Percentiles rank a stretch among this genome's conserved stretches.
Conservation (phyloP, 768 basidiomycete species). For the Tricholoma matsutake region DNA sequence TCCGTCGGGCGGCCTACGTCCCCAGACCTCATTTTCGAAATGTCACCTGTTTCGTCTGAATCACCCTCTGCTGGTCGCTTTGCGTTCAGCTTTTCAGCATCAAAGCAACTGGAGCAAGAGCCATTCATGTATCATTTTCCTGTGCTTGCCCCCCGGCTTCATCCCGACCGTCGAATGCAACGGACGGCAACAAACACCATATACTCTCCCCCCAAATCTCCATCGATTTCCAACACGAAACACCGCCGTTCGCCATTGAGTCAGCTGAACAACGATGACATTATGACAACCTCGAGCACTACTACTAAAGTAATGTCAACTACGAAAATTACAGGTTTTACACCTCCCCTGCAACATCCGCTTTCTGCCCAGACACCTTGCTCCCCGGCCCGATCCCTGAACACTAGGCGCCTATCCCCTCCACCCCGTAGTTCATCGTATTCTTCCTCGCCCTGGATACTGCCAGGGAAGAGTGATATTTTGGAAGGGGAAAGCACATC, state of each 20-base stretch:
- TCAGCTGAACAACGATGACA: slow-evolving; percentile 2
- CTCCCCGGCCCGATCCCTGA: slow-evolving; percentile 15
- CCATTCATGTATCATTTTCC: slow-evolving; percentile 42
- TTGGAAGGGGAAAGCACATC: slow-evolving; percentile 31
- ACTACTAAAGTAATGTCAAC: slow-evolving; percentile 16
- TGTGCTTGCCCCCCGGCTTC: slow-evolving; percentile 17
- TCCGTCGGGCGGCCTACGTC: slow-evolving; percentile 31
- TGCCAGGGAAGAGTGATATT: slow-evolving; percentile 29
- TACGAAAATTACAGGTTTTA: slow-evolving; percentile 37
- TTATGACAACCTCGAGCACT: slow-evolving; percentile 6
- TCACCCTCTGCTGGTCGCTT: slow-evolving; percentile 19
- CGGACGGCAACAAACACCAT: slow-evolving; percentile 4
- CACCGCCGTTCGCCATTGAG: slow-evolving; percentile 1
- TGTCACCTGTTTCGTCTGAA: slow-evolving; percentile 43
- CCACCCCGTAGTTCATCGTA: slow-evolving; percentile 34
- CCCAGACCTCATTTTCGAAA: slow-evolving; percentile 51
- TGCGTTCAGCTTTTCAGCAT: slow-evolving; percentile 17
- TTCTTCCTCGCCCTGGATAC: slow-evolving; percentile 35
- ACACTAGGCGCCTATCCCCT: slow-evolving; percentile 26
- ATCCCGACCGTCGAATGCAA: slow-evolving; percentile 10
- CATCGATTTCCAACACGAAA: slow-evolving; percentile 5
- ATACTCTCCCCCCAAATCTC: neutral
- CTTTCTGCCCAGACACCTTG: slow-evolving; percentile 3
- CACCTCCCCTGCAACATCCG: slow-evolving; percentile 28
- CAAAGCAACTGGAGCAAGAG: slow-evolving; percentile 23